Evolutionary conservation across 2,329 filamentous ascomycete species (phyloP).

Genomic region (Nemania sp.): DNA sequence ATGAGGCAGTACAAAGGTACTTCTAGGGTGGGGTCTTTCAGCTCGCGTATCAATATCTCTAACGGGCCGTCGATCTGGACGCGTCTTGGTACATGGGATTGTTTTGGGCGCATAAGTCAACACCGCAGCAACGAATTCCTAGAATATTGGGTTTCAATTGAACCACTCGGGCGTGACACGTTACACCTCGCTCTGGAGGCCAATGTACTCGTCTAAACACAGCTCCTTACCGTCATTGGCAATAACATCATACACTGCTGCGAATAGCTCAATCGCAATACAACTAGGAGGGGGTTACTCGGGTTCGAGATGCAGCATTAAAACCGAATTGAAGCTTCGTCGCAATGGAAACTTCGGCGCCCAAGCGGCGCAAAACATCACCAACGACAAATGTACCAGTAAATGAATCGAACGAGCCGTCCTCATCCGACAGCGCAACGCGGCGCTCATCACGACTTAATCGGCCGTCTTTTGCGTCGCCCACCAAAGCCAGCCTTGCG

Average conservation of each 20-base stretch:
- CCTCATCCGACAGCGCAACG: conserved; percentile 19
- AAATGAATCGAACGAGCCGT: conserved; percentile 24
- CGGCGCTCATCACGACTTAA: conserved; percentile 36
- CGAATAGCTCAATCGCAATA: not conserved
- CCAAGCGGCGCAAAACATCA: conserved; percentile 67
- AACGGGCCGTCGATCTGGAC: conserved; percentile 19
- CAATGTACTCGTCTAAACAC: not conserved
- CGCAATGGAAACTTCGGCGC: conserved; percentile 59
- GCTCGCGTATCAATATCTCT: conserved; percentile 17
- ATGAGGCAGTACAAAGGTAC: conserved; percentile 12
- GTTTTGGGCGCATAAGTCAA: conserved; percentile 7
- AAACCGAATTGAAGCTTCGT: not conserved
- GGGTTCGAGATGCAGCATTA: conserved; percentile 7
- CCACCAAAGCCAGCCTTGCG: conserved; percentile 65
- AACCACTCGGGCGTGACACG: too few species aligned
- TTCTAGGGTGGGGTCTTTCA: conserved; percentile 16
- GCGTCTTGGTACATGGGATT: conserved; percentile 18
- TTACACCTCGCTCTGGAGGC: not conserved
- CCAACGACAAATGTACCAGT: conserved; percentile 52
- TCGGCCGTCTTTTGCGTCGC: conserved; percentile 66
- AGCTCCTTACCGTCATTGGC: not conserved
- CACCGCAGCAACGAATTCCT: not conserved
- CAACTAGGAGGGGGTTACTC: not conserved
- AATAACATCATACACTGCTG: not conserved
- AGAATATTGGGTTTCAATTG: not conserved